These are phyloP conservation scores for Westerdykella ornata DNA, from an alignment of 2,329 filamentous ascomycete species.

Conservation along the genomic window DNA sequence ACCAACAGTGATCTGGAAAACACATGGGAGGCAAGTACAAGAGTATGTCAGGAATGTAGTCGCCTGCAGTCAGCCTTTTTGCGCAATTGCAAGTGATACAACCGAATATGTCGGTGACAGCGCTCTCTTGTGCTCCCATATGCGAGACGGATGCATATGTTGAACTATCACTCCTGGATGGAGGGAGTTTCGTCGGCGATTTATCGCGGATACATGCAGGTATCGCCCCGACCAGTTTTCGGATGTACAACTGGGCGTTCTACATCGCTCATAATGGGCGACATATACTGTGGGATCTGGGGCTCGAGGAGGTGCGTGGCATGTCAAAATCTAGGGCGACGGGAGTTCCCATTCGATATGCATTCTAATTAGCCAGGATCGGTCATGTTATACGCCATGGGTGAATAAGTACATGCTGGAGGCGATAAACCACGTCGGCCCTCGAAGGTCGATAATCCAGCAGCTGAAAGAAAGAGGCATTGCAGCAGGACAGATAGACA, in stretches of 20 bases:
- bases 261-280: constrained; percentile 20
- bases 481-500: constrained; percentile 16
- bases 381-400: constrained; percentile 29
- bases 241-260: constrained; percentile 35
- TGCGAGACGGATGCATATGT: constrained; percentile 19
- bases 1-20: background rate
- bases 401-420: constrained; percentile 28
- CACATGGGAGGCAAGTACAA: background rate
- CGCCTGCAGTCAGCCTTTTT: too few species aligned
- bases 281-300: constrained; percentile 30
- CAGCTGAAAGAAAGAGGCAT: constrained; percentile 22
- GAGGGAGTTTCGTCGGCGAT: constrained; percentile 29
- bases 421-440: constrained; percentile 22
- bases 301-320: constrained; percentile 23
- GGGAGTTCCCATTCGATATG: background rate
- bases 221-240: constrained; percentile 19
- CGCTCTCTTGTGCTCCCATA: constrained; percentile 4
- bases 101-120: background rate
- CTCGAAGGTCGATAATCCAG: constrained; percentile 20
- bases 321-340: background rate
- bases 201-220: constrained; percentile 24
- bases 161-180: constrained; percentile 25
- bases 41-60: background rate
- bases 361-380: constrained; percentile 16
- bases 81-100: background rate